A percentile compares a stretch with the other conserved stretches of the same genome.
These are phyloP conservation scores for Spergularia marina DNA, from an alignment of 148 eudicot species.

Conservation along the genomic window DNA sequence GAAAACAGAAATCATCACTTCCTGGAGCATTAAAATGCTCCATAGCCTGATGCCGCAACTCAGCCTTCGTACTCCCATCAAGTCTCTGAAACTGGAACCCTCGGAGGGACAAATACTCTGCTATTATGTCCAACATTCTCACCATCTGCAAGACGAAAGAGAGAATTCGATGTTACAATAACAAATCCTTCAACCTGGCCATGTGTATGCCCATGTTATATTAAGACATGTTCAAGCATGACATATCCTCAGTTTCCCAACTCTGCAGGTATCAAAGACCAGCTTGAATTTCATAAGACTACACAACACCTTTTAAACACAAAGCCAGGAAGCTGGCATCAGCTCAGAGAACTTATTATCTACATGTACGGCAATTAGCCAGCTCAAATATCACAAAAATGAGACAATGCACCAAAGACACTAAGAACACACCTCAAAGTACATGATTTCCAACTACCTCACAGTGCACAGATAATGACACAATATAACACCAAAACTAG, in stretches of 20 bases:
- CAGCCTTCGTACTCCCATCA: slow-evolving; percentile 98
- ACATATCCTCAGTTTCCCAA: background rate
- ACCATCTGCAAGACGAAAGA: slow-evolving; percentile 70
- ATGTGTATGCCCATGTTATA: background rate
- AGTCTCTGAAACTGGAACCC: slow-evolving; percentile 97
- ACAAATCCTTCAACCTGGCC: background rate
- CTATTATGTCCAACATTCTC: slow-evolving; percentile 93
- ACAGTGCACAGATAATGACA: background rate
- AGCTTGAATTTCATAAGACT: background rate
- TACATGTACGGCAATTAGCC: background rate
- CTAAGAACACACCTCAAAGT: background rate
- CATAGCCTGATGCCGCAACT: slow-evolving; percentile 98
- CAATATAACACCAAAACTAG: background rate
- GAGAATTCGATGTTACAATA: background rate
- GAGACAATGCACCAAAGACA: background rate
- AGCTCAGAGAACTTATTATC: background rate
- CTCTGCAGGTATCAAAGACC: background rate
- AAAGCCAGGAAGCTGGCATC: slow-evolving; percentile 2
- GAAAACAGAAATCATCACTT: slow-evolving; percentile 99
- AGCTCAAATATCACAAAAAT: background rate
- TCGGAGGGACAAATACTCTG: slow-evolving; percentile 89
- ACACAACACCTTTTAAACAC: background rate
- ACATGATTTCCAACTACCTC: background rate
- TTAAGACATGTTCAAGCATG: background rate
- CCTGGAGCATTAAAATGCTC: slow-evolving; percentile 99